Conservation (phyloP, 768 basidiomycete species). For the Psilocybe subaeruginosa region DNA sequence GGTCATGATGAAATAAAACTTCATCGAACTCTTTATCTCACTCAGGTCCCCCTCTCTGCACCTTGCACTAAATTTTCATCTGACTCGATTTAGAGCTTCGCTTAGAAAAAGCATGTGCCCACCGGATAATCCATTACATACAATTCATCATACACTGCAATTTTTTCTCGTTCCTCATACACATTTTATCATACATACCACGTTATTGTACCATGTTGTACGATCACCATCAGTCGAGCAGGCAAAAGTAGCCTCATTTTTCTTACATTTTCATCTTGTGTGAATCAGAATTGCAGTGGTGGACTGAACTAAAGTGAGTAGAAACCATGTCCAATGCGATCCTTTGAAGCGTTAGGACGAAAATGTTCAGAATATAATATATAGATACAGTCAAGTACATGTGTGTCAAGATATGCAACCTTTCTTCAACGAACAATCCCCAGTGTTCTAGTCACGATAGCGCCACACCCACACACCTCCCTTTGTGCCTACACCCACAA, state of each 20-base stretch:
- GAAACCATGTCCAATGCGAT: too few relatives aligned
- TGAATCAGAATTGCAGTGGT: too few relatives aligned
- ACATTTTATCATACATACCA: background rate
- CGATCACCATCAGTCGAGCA: background rate
- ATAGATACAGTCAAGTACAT: background rate
- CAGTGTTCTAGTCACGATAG: background rate
- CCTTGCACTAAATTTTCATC: background rate
- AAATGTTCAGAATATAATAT: background rate
- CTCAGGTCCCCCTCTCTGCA: too few relatives aligned
- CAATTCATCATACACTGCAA: background rate
- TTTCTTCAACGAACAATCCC: too few relatives aligned
- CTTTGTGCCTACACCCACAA: conserved; percentile 42
- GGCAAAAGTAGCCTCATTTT: background rate
- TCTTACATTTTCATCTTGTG: background rate
- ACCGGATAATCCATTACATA: background rate
- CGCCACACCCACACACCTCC: conserved; percentile 47
- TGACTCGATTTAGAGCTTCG: background rate
- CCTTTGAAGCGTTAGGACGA: too few relatives aligned
- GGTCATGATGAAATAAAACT: too few relatives aligned
- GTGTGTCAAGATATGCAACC: background rate
- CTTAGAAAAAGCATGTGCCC: background rate
- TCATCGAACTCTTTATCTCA: too few relatives aligned
- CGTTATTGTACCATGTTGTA: background rate
- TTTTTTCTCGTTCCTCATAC: background rate
- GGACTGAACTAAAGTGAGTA: too few relatives aligned